These are phyloP conservation scores for Helotiales sp. DNA, from an alignment of 2,329 filamentous ascomycete species.

Conservation along the genomic window DNA sequence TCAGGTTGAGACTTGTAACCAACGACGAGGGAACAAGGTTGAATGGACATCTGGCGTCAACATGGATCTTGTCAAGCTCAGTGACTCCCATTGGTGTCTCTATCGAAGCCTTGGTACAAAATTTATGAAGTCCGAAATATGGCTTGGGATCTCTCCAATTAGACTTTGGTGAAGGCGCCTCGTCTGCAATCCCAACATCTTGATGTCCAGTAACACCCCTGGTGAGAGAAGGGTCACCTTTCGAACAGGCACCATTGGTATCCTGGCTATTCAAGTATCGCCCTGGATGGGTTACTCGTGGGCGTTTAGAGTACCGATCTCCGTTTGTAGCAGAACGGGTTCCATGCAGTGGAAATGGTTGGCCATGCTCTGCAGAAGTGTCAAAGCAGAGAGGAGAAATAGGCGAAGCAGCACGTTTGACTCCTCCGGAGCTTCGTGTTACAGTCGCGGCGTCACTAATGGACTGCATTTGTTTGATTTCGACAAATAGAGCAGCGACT, in stretches of 20 bases:
- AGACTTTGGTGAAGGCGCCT: not conserved
- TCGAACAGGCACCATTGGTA: not conserved
- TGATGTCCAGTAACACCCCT: not conserved
- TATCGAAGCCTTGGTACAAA: slow-evolving; percentile 25
- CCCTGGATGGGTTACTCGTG: slow-evolving; percentile 6
- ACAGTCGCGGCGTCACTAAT: not conserved
- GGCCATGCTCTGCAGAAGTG: not conserved
- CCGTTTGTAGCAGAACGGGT: not conserved
- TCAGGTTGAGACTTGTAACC: slow-evolving; percentile 17
- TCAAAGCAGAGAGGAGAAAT: not conserved
- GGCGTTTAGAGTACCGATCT: slow-evolving; percentile 15
- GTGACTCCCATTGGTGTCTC: slow-evolving; percentile 13
- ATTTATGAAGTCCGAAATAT: slow-evolving; percentile 10
- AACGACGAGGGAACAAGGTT: slow-evolving; percentile 23
- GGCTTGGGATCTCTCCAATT: not conserved
- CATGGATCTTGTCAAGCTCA: slow-evolving; percentile 21
- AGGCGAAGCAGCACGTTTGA: slow-evolving; percentile 17
- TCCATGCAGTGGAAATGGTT: slow-evolving; percentile 2
- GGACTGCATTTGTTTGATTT: slow-evolving; percentile 11
- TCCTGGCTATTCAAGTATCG: not conserved
- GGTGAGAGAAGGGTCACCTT: not conserved
- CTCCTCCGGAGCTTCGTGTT: slow-evolving; percentile 1
- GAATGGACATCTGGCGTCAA: slow-evolving; percentile 24
- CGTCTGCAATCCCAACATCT: not conserved
- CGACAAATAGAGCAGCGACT: not conserved